Conservation (phyloP, 352 stramenopile species). For the Globisporangium cederbergense region DNA sequence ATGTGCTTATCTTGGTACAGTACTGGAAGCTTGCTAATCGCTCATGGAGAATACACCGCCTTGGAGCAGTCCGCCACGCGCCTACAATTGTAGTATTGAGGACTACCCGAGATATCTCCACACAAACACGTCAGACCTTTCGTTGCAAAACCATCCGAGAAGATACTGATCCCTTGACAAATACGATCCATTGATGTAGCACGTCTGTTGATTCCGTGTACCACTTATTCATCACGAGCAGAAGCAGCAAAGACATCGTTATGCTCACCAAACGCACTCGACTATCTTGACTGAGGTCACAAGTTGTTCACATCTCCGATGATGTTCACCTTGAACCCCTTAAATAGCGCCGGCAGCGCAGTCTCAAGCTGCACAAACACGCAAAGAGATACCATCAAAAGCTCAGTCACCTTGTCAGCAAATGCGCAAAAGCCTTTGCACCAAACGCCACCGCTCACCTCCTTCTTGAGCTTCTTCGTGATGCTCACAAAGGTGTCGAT, state of each 20-base stretch:
- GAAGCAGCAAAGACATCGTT: not conserved
- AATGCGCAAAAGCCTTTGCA: not conserved
- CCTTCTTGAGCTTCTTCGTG: conserved; percentile 71
- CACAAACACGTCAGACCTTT: too few species aligned
- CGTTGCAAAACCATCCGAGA: too few species aligned
- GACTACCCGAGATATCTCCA: too few species aligned
- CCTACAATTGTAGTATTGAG: too few species aligned
- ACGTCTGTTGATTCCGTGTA: not conserved
- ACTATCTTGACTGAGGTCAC: conserved; percentile 20
- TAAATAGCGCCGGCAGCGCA: conserved; percentile 59
- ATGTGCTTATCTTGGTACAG: too few species aligned
- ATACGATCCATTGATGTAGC: not conserved
- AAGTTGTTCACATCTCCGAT: conserved; percentile 78
- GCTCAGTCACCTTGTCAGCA: not conserved
- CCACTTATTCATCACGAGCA: not conserved
- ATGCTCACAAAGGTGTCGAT: conserved; percentile 41
- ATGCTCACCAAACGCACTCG: not conserved
- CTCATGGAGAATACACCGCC: too few species aligned
- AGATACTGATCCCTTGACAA: too few species aligned
- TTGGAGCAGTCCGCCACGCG: too few species aligned
- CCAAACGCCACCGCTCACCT: conserved; percentile 27
- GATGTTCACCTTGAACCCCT: conserved; percentile 79
- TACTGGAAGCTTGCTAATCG: too few species aligned
- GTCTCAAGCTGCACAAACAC: conserved; percentile 42
- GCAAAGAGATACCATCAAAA: conserved; percentile 7